phyloP scores from a whole-genome alignment of 805 yeast species.

The Wickerhamiella cacticola region DNA sequence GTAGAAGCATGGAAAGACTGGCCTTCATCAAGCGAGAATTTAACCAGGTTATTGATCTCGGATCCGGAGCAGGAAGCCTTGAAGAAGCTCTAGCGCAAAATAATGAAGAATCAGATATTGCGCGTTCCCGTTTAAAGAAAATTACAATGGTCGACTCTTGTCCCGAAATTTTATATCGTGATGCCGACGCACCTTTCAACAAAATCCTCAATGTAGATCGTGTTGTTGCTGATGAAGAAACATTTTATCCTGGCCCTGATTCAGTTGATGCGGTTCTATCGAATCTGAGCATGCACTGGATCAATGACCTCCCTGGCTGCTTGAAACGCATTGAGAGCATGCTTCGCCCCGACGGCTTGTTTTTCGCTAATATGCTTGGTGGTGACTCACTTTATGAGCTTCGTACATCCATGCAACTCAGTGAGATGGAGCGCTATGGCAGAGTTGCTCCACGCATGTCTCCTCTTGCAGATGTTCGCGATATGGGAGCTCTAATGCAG shows the following conservation, averaged over 20 bases:
- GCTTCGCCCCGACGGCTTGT: constrained; percentile 68
- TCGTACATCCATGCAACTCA: constrained; percentile 66
- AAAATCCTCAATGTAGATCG: constrained; percentile 37
- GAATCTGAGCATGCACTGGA: constrained; percentile 70
- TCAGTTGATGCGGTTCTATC: constrained; percentile 61
- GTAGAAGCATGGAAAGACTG: constrained; percentile 59
- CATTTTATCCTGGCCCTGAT: constrained; percentile 26
- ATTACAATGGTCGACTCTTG: constrained; percentile 61
- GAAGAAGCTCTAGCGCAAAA: constrained; percentile 34
- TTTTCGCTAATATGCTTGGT: constrained; percentile 69
- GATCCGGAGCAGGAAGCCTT: constrained; percentile 59
- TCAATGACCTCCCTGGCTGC: constrained; percentile 65
- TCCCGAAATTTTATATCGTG: constrained; percentile 40
- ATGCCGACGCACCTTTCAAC: constrained; percentile 36
- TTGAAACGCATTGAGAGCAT: constrained; percentile 44
- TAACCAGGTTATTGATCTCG: constrained; percentile 53
- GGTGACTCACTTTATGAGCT: constrained; percentile 79
- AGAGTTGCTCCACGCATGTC: constrained; percentile 72
- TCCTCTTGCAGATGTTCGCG: constrained; percentile 68
- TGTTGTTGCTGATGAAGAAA: constrained; percentile 57
- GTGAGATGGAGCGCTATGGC: constrained; percentile 68
- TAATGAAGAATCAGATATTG: constrained; percentile 40
- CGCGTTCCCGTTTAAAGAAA: constrained; percentile 40
- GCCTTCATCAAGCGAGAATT: constrained; percentile 60
- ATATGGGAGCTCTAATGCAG: constrained; percentile 60